Base-by-base conservation (phyloP, 371 early-diverging fungal genomes). In the Mucor mucedo region DNA sequence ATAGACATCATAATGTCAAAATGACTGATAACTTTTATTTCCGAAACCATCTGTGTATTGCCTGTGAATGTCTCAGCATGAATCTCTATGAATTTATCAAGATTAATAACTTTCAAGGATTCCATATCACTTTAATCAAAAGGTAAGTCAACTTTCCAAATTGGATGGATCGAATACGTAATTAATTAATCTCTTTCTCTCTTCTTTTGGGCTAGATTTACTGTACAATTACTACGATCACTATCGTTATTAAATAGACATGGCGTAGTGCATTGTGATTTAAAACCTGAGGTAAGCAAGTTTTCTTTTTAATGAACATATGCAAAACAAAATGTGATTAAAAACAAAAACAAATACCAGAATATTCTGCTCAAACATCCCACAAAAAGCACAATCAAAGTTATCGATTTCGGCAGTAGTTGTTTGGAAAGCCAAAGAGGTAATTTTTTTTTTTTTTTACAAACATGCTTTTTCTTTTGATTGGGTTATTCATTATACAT, bases 21-120 rank as follows among this genome's bases (percentile, higher is more conserved):
- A 92, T 98, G 87, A 84, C 87, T 1, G 96, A 95, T 54, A 86
- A 87, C 62, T 99, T 99, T 77, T 86, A 90, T 63, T 98, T 96
- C 78, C 88, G 96, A 39, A 87, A 89, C 49, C 99, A 99, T 77
- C 73, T 99, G 55, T 98, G 99, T 73, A 94, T 99, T 58, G 95
- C 93, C 1, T 91, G 90, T 65, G 99, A 99, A 80, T 87, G 97
- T 57, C 84, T 99, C 35, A 92, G 92, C 29, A 91, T 94, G 70
- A 99, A 98, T 73, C 75, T 99, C 40, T 99, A 98, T 81, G 99
- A 99, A 70, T 94, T 96, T 75, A 87, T 98, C 66, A 98, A 97
- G 83, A 89, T 88, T 32, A 93, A 95, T 63, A 87, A 90, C 52
- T 99, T 97, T 79, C 85, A 88, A 45, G 99, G 99, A 0, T 91